Evolutionary conservation across 164 flowering plant genomes (phyloP), one percentile per base, ranked within the genome.

Genomic region (Annona squamosa): DNA sequence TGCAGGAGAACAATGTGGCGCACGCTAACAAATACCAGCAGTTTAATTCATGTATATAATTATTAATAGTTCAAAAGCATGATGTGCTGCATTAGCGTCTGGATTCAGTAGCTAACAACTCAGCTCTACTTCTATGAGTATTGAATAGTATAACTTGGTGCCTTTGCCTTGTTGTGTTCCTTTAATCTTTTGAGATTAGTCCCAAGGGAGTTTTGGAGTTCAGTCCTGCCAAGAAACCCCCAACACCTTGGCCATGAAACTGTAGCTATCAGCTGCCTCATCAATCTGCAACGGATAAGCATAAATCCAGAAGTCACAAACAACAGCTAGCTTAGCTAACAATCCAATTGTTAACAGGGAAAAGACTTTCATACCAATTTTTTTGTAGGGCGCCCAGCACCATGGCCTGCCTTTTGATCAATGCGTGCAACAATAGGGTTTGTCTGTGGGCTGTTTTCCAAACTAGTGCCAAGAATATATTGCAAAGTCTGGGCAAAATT

Each of bases 401-500:
- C 99, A 84, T 95, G 99, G 17, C 99, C 99, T 71, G 99, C 88
- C 76, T 95, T 93, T 68, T 87, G 78, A 68, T 93, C 99, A 64
- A 95, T 93, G 12, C 99, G 91, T 9, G 90, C 98, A 76, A 95
- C 79, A 16, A 95, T 95, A 4, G 98, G 97, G 65, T 95, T 95
- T 66, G 87, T 91, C 72, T 95, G 99, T 18, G 90, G 98, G 80
- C 93, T 93, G n/a, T 79, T 82, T 80, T 89, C 92, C 84, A 90
- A 73, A 82, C 99, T 95, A 19, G 91, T 85, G 86, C 95, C 86
- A 17, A 95, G 81, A 41, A 85, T 83, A 78, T 93, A 80, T 78
- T 95, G 99, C 97, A 95, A 74, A 46, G 98, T 95, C 99, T 95
- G 63, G 18, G 26, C 45, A 63, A 5, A 37, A 26, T 26, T 26